Base-by-base conservation (phyloP, 2,329 filamentous ascomycete genomes). In the Daldinia eschscholtzii region DNA sequence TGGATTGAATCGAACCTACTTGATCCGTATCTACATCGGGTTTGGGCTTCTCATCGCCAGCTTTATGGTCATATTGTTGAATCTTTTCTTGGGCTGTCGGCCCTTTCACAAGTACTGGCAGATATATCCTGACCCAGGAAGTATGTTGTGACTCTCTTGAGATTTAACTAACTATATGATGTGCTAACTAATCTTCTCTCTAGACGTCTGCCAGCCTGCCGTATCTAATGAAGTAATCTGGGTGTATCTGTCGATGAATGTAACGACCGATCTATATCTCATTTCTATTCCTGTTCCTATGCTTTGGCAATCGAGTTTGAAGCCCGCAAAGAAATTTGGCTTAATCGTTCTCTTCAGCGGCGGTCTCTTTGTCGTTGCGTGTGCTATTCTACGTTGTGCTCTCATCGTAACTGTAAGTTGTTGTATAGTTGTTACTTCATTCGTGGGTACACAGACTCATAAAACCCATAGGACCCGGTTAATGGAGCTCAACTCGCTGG, bases 211-310 rank as follows among this genome's bases (percentile, higher is more conserved):
- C 73, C 84, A 85, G 63, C 80, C 82, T 0, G 84, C 83, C 18
- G 79, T 85, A 12, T 83, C 84, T 1, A 79, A 78, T 35, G 79
- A 83, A 48, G 80, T 85, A 64, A 79, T 86, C 57, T 85, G 83
- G 74, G 81, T 84, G 10, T 83, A 82, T 3, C 83, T 85, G n/a
- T 77, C 80, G 13, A 77, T 85, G 67, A 89, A 89, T 69, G 82
- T 88, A 2, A 71, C 79, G 1, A 90, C 87, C 2, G 88, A 90
- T 70, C 58, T 88, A 0, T 89, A 89, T 70, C 80, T 89, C n/a
- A 84, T 89, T 63, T 82, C 83, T 30, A 88, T 89, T 41, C 87
- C 87, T 0, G 79, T 88, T 4, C 87, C 87, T 1, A 85, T 88
- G 77, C 77, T 82, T 0, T 83, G 79, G 78, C 75, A 76, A 58